Evolutionary conservation across 768 basidiomycete species (phyloP).

Genomic region (Crucibulum laeve): DNA sequence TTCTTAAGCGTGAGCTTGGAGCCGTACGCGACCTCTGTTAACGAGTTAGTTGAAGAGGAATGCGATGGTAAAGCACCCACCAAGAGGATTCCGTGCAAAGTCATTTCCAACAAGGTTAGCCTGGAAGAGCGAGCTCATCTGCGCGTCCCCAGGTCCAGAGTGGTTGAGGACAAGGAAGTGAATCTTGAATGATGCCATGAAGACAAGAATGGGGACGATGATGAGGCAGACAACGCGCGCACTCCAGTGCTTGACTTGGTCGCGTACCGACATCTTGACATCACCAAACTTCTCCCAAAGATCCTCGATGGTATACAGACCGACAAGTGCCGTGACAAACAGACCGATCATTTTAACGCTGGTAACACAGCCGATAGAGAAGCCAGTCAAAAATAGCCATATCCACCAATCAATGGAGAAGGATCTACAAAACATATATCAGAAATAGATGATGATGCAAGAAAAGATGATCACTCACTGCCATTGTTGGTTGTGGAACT

Average conservation of each 20-base stretch:
- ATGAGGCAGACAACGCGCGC: conserved; percentile 86
- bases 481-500: conserved; percentile 96
- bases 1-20: conserved; percentile 93
- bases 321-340: conserved; percentile 92
- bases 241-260: conserved; percentile 88
- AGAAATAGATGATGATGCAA: conserved; percentile 6
- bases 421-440: conserved; percentile 45
- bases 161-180: conserved; percentile 95
- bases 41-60: background rate
- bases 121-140: conserved; percentile 99
- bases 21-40: conserved; percentile 79
- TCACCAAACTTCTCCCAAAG: conserved; percentile 99
- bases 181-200: conserved; percentile 92
- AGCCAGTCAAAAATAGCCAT: conserved; percentile 91
- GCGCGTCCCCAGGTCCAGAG: conserved; percentile 93
- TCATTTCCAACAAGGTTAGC: conserved; percentile 94
- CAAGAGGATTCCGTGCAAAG: conserved; percentile 85
- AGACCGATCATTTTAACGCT: conserved; percentile 96
- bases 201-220: conserved; percentile 85
- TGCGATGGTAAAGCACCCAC: conserved; percentile 26
- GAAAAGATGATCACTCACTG: conserved; percentile 49
- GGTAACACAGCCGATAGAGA: conserved; percentile 92
- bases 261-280: conserved; percentile 83
- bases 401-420: conserved; percentile 98
- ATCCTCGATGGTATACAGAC: conserved; percentile 95